Evolutionary conservation across 257 asterid genomes (phyloP), one percentile per base, ranked within the genome.

Genomic region (Verbena officinalis): DNA sequence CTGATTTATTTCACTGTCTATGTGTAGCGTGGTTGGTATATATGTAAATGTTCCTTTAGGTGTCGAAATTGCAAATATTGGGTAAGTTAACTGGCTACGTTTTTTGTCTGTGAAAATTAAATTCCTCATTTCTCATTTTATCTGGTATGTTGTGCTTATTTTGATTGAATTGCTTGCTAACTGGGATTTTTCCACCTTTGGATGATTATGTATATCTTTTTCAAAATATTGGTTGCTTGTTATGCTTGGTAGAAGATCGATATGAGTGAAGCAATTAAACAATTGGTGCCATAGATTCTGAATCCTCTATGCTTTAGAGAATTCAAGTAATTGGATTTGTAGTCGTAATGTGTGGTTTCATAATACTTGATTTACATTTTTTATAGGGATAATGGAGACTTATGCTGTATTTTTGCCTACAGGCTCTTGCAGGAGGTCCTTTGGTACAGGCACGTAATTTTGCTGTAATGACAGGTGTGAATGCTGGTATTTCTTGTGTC

Each of bases 351-450:
- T 22, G 57, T 21, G 11, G 31, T 23, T 8, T 45, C 43, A n/a
- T 40, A 21, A 36, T 39, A 43, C 7, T 8, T 42, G 58, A 40
- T 33, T n/a, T n/a, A 30, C 40, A 13, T 49, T 34, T 30, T 45
- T 0, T 17, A 24, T 64, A 30, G 22, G 16, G 36, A 15, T 11
- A 22, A 57, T 57, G 62, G 42, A 57, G 50, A 11, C 40, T 40
- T 27, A 27, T 56, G 21, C n/a, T 49, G 45, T 31, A 15, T 21
- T 68, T 67, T 23, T n/a, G 59, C 12, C 34, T 58, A 36, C 77
- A 89, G 96, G 96, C 96, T 67, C 84, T 91, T 44, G 79, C 96
- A 17, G 98, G 95, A 64, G 98, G 98, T 55, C 95, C 98, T 7
- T 69, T 86, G 78, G 21, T 86, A 38, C 98, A 91, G 71, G 98